Base-by-base conservation (phyloP, 768 basidiomycete species). In the Albatrellus ellisii region DNA sequence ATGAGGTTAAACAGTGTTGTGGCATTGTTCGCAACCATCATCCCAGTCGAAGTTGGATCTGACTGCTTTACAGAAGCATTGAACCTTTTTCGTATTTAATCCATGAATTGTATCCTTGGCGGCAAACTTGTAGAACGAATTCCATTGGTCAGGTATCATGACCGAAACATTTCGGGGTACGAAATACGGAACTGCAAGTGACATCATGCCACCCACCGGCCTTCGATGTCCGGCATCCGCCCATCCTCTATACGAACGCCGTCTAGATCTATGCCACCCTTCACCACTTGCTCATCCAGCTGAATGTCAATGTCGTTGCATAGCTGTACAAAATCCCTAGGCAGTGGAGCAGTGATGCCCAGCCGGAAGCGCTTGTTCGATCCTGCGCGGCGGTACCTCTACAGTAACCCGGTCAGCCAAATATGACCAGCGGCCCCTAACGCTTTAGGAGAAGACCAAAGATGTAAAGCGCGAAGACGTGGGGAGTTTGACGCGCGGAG, bases 351-450 rank as follows among this genome's bases (percentile, higher is more conserved):
- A 5, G 28, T 18, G 17, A 51, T 46, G 21, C 41, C 42, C 32
- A 51, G 33, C 17, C 39, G 49, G 33, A 51, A 41, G 18, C 44
- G 47, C 39, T 46, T 51, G 39, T 11, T 34, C 15, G 25, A 39
- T 15, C 49, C 49, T 5, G 29, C 24, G 15, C 39, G 43, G 9
- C 49, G 47, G 6, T 49, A 51, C 22, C 49, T 38, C 49, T 51
- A 18, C 6, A 7, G 17, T 41, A 12, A 26, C 22, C n/a, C 12
- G 20, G 31, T 44, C n/a, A 43, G 39, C 22, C 26, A 8, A 34
- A 17, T 17, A 18, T 25, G n/a, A 17, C 11, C 15, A 32, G 31
- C 18, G 18, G 31, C 31, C 14, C 18, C n/a, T 32, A 18, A 32
- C 18, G 14, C n/a, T n/a, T 32, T 36, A 22, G 20, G 7, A 6